Conservation (phyloP, 2,329 filamentous ascomycete species). For the Penicillium sp. region DNA sequence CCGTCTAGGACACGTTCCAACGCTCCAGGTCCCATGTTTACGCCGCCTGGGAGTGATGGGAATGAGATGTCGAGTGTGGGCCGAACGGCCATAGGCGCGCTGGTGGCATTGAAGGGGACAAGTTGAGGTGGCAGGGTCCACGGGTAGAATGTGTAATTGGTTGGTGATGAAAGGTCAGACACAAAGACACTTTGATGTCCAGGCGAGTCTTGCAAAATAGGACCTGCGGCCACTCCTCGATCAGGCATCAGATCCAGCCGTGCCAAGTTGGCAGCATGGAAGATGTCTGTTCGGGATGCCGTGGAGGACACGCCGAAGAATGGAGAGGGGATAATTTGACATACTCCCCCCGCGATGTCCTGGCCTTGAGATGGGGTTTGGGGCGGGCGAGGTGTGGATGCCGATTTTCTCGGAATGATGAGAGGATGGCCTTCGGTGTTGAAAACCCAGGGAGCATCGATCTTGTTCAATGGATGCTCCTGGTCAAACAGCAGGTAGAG, state of each 20-base stretch:
- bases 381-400: slow-evolving; percentile 8
- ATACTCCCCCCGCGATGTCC: slow-evolving; percentile 51
- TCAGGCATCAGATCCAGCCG: slow-evolving; percentile 72
- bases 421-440: slow-evolving; percentile 94
- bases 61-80: slow-evolving; percentile 70
- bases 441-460: slow-evolving; percentile 88
- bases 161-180: slow-evolving; percentile 57
- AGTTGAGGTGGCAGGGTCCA: slow-evolving; percentile 82
- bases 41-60: slow-evolving; percentile 53
- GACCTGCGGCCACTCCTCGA: slow-evolving; percentile 56
- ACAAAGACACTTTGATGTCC: slow-evolving; percentile 56
- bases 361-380: slow-evolving; percentile 9
- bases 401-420: slow-evolving; percentile 64
- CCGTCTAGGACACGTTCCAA: slow-evolving; percentile 59
- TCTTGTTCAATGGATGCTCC: slow-evolving; percentile 78
- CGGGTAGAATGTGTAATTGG: slow-evolving; percentile 83
- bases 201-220: slow-evolving; percentile 53
- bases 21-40: slow-evolving; percentile 45
- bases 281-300: slow-evolving; percentile 76
- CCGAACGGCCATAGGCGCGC: slow-evolving; percentile 67
- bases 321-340: slow-evolving; percentile 60
- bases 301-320: slow-evolving; percentile 74
- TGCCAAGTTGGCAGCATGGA: slow-evolving; percentile 82
- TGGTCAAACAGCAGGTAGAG: slow-evolving; percentile 87
- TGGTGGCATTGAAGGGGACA: slow-evolving; percentile 74